Percentiles rank a stretch among this genome's conserved stretches.
Conservation (phyloP, 768 basidiomycete species). For the Suillus americanus region DNA sequence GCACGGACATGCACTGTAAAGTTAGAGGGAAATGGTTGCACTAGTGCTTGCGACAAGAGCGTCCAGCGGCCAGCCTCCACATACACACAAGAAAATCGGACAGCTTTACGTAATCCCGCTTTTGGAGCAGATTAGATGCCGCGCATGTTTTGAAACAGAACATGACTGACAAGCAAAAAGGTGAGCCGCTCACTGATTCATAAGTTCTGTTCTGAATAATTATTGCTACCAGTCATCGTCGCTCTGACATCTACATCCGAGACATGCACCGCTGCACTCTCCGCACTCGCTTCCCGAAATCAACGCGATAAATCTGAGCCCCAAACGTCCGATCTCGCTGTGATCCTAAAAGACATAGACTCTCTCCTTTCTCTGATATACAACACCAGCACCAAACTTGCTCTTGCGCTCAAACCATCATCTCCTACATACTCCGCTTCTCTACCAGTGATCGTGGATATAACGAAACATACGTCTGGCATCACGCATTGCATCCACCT, state of each 20-base stretch:
- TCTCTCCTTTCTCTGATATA: slow-evolving; percentile 61
- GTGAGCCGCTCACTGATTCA: slow-evolving; percentile 16
- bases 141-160: background rate
- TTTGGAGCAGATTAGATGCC: background rate
- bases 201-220: slow-evolving; percentile 2
- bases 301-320: background rate
- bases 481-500: slow-evolving; percentile 51
- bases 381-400: slow-evolving; percentile 55
- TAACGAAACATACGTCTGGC: slow-evolving; percentile 47
- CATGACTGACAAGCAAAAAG: slow-evolving; percentile 44
- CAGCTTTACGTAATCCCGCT: slow-evolving; percentile 17
- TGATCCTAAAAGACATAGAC: slow-evolving; percentile 55
- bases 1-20: slow-evolving; percentile 11
- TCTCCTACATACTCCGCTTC: slow-evolving; percentile 53
- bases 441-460: slow-evolving; percentile 51
- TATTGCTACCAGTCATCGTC: slow-evolving; percentile 10
- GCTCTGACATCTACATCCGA: slow-evolving; percentile 15
- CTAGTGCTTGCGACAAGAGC: background rate
- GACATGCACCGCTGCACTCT: slow-evolving; percentile 22
- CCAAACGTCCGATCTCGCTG: slow-evolving; percentile 28
- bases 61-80: no score
- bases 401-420: slow-evolving; percentile 61
- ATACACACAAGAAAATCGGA: slow-evolving; percentile 7
- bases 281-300: slow-evolving; percentile 1
- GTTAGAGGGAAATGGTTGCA: background rate